phyloP scores from a whole-genome alignment of 768 basidiomycete genomes.

The Cyathus striatus region DNA sequence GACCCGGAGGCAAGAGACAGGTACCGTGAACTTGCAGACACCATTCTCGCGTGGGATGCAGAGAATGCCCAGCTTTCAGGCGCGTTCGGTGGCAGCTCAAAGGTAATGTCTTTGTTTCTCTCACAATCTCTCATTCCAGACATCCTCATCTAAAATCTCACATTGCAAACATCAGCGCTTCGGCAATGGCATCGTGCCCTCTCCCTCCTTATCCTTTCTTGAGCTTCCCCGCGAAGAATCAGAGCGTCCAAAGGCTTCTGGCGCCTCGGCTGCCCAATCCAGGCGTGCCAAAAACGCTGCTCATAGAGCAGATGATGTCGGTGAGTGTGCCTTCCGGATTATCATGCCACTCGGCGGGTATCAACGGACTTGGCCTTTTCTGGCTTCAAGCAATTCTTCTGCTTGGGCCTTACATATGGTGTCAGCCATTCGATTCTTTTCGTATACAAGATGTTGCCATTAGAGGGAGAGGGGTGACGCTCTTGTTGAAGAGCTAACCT shows the following conservation, averaged over 20 bases:
- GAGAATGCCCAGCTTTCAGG: conserved; percentile 76
- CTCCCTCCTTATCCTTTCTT: conserved; percentile 36
- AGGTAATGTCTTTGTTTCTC: conserved; percentile 34
- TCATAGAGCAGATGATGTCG: conserved; percentile 85
- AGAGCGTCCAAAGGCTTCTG: conserved; percentile 56
- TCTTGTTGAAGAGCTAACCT: no score
- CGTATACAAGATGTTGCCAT: no score
- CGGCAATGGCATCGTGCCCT: conserved; percentile 39
- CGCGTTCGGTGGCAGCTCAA: conserved; percentile 54
- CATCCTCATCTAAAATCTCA: conserved; percentile 5
- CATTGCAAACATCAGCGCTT: conserved; percentile 26
- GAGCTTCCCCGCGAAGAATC: conserved; percentile 57
- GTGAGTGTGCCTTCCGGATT: conserved; percentile 41
- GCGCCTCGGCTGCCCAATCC: conserved; percentile 80
- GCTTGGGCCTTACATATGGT: conserved; percentile 15
- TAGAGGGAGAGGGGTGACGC: no score
- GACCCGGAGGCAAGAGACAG: conserved; percentile 66
- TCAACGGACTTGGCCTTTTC: no score
- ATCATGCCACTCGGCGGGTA: no score
- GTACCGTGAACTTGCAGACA: conserved; percentile 73
- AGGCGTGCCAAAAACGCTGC: conserved; percentile 89
- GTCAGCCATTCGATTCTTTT: background rate
- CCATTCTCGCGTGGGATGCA: conserved; percentile 69
- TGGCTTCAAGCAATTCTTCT: no score
- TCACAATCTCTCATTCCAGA: conserved; percentile 6